Evolutionary conservation across 352 stramenopile genomes (phyloP).

Genomic region (Phytophthora fragariaefolia): DNA sequence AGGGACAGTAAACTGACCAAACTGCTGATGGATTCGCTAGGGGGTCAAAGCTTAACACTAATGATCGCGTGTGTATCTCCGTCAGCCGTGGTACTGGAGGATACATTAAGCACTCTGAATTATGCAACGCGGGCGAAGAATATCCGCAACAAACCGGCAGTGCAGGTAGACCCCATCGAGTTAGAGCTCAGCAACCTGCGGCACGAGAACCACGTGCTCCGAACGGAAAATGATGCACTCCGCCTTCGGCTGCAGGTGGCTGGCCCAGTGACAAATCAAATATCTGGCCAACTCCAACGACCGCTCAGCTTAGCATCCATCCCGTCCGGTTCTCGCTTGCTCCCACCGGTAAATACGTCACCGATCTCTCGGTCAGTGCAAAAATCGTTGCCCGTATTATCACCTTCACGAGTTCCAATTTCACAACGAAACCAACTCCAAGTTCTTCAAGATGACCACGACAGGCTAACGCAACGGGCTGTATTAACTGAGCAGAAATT

Average conservation of each 20-base stretch:
- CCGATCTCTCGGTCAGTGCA: background rate
- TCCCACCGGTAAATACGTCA: conserved; percentile 30
- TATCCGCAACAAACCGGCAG: conserved; percentile 82
- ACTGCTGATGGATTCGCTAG: conserved; percentile 85
- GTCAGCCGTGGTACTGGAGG: conserved; percentile 57
- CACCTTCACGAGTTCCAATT: conserved; percentile 17
- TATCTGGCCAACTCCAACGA: conserved; percentile 6
- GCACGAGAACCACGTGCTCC: conserved; percentile 68
- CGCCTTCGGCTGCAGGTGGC: conserved; percentile 54
- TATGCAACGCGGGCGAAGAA: conserved; percentile 88
- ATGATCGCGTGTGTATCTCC: conserved; percentile 89
- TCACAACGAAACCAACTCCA: conserved; percentile 55
- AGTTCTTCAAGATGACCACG: conserved; percentile 71
- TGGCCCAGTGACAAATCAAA: conserved; percentile 4
- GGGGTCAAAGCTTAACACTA: conserved; percentile 80
- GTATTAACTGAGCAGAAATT: conserved; percentile 35
- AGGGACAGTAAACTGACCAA: conserved; percentile 89
- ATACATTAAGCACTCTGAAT: conserved; percentile 87
- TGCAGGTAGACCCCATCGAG: conserved; percentile 74
- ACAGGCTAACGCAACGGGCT: conserved; percentile 48
- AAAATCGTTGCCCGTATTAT: conserved; percentile 7
- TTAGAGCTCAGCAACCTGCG: conserved; percentile 64
- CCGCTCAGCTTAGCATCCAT: conserved; percentile 35
- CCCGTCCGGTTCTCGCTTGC: conserved; percentile 38
- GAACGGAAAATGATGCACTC: conserved; percentile 64